Conservation (phyloP, 2,329 filamentous ascomycete genomes). For the Diaporthe ilicicola region DNA sequence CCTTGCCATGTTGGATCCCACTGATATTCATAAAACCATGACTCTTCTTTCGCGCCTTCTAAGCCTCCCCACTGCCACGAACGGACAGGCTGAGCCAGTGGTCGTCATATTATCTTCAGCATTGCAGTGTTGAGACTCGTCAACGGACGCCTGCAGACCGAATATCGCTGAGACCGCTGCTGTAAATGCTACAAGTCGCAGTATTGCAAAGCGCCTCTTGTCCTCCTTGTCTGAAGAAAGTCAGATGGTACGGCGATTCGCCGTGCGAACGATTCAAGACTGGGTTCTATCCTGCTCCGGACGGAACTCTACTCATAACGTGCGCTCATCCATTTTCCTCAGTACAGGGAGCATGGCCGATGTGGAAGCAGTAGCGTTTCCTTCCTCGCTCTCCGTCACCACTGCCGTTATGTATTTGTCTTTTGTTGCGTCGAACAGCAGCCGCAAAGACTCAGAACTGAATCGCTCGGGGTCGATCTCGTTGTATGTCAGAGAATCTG, state of each 20-base stretch:
- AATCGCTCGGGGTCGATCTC: slow-evolving; percentile 83
- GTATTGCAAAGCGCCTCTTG: not conserved
- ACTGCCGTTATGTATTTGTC: slow-evolving; percentile 88
- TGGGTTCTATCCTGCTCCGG: not conserved
- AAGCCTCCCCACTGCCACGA: not conserved
- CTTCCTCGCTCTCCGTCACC: slow-evolving; percentile 92
- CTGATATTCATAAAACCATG: not conserved
- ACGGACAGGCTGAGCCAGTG: not conserved
- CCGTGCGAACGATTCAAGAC: not conserved
- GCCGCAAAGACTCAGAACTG: slow-evolving; percentile 60
- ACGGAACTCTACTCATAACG: slow-evolving; percentile 43
- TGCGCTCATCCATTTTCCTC: slow-evolving; percentile 65
- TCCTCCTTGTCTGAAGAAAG: not conserved
- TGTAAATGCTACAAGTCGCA: not conserved
- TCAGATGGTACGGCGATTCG: not conserved
- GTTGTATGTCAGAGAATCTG: slow-evolving; percentile 93
- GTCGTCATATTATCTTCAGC: not conserved
- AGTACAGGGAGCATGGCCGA: slow-evolving; percentile 79
- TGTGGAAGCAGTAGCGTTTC: slow-evolving; percentile 85
- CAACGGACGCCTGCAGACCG: not conserved
- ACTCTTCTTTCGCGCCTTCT: not conserved
- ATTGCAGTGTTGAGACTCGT: not conserved
- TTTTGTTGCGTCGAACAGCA: slow-evolving; percentile 93
- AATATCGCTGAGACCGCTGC: not conserved
- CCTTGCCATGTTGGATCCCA: not conserved